Conservation (phyloP, 2,329 filamentous ascomycete genomes). For the Colletotrichum falcatum region DNA sequence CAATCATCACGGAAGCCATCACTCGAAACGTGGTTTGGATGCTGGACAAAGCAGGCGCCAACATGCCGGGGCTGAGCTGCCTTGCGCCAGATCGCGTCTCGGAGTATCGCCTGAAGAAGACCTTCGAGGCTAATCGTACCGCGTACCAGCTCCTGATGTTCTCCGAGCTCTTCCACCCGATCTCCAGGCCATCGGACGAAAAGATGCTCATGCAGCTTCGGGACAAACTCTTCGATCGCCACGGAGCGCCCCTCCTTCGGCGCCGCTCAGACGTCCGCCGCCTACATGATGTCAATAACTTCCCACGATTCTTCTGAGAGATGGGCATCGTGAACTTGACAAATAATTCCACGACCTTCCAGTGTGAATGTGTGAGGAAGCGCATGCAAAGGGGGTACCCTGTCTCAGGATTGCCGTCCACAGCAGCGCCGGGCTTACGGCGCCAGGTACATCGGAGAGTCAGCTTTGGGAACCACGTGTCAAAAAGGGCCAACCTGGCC, state of each 20-base stretch:
- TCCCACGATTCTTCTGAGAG: conserved; percentile 55
- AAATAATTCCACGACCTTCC: conserved; percentile 48
- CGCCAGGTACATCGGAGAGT: conserved; percentile 21
- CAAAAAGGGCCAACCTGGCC: neutral
- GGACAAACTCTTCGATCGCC: conserved; percentile 59
- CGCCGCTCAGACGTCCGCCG: conserved; percentile 57
- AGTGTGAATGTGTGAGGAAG: conserved; percentile 50
- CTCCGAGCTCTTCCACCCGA: conserved; percentile 61
- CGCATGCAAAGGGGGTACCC: conserved; percentile 52
- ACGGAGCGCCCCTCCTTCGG: conserved; percentile 58
- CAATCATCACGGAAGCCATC: conserved; percentile 62
- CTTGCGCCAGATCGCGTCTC: conserved; percentile 56
- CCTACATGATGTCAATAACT: conserved; percentile 56
- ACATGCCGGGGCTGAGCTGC: conserved; percentile 59
- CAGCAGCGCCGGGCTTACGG: conserved; percentile 18
- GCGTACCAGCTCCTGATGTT: conserved; percentile 66
- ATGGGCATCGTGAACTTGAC: conserved; percentile 55
- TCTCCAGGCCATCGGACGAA: conserved; percentile 52
- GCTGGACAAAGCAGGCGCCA: conserved; percentile 53
- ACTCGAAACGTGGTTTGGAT: conserved; percentile 66
- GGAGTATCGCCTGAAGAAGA: conserved; percentile 59
- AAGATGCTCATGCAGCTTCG: conserved; percentile 54
- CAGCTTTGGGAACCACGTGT: neutral
- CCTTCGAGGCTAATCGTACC: conserved; percentile 58
- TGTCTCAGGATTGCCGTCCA: conserved; percentile 19